Percentiles rank a stretch among this genome's conserved stretches.
These are phyloP conservation scores for Chlorella variabilis DNA, from an alignment of 163 green algal species.

Conservation along the genomic window DNA sequence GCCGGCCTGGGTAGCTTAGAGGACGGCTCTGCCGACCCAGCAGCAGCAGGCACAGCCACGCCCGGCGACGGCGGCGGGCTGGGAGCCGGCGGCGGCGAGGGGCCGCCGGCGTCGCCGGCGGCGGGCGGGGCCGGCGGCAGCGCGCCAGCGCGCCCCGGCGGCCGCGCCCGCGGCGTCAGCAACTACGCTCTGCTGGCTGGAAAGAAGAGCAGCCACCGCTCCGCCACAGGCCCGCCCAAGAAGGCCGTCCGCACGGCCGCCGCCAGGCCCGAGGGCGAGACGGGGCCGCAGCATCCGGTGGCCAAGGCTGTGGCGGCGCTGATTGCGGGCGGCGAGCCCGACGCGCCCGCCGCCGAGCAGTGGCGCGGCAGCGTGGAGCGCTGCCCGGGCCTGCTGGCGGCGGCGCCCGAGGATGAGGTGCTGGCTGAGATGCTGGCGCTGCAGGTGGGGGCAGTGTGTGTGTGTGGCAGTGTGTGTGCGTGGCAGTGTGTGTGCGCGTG, in stretches of 20 bases:
- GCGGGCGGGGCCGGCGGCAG: background rate
- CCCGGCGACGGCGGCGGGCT: background rate
- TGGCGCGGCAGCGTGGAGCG: constrained; percentile 50
- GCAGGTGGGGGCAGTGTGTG: constrained; percentile 51
- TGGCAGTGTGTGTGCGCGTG: background rate
- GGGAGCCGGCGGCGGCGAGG: background rate
- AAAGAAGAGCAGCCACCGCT: constrained; percentile 46
- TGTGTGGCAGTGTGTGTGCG: background rate
- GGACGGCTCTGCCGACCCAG: too few relatives aligned
- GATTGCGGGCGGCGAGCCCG: constrained; percentile 48
- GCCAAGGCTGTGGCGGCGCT: constrained; percentile 43
- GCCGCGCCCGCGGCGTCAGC: constrained; percentile 42
- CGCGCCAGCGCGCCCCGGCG: background rate
- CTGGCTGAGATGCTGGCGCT: constrained; percentile 83
- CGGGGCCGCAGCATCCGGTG: constrained; percentile 34
- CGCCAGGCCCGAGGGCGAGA: constrained; percentile 17
- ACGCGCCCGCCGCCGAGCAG: constrained; percentile 58
- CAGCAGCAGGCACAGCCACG: background rate
- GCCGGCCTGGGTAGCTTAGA: background rate
- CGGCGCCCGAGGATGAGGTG: constrained; percentile 88
- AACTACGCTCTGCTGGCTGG: constrained; percentile 65
- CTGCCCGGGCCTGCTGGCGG: constrained; percentile 55
- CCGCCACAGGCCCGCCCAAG: constrained; percentile 29
- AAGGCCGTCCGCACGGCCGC: constrained; percentile 23
- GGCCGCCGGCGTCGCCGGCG: background rate